Percentiles rank a stretch among this genome's conserved stretches.
These are phyloP conservation scores for Didymosphaeria variabile DNA, from an alignment of 2,329 filamentous ascomycete genomes.

Conservation along the genomic window DNA sequence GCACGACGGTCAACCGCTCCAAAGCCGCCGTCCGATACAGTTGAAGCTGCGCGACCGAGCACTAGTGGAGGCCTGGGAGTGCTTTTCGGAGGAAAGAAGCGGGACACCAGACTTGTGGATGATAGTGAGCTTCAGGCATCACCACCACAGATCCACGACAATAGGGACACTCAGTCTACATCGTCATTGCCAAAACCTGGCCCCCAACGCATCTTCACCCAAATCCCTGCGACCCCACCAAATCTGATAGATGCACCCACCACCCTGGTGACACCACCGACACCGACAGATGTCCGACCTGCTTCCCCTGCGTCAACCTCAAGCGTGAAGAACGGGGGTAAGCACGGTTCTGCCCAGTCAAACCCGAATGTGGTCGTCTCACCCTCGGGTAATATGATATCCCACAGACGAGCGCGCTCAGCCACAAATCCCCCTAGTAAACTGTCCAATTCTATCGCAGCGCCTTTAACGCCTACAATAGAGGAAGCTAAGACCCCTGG, in stretches of 20 bases:
- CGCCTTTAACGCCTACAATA: constrained; percentile 76
- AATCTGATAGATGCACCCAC: constrained; percentile 57
- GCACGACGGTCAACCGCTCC: constrained; percentile 41
- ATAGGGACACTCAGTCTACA: constrained; percentile 43
- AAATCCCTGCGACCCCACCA: constrained; percentile 54
- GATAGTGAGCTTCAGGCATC: constrained; percentile 33
- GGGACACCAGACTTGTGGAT: constrained; percentile 41
- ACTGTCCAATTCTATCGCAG: constrained; percentile 74
- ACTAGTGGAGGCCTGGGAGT: constrained; percentile 56
- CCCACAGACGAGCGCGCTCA: constrained; percentile 72
- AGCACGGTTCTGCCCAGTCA: constrained; percentile 46
- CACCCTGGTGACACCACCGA: constrained; percentile 71
- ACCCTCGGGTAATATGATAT: constrained; percentile 75
- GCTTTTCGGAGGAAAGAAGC: constrained; percentile 52
- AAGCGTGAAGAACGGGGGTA: constrained; percentile 32
- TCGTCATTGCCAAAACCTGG: constrained; percentile 33
- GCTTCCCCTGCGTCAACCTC: constrained; percentile 42
- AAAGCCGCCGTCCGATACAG: constrained; percentile 33
- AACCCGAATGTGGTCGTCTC: constrained; percentile 66
- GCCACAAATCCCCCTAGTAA: constrained; percentile 76
- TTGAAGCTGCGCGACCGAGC: constrained; percentile 53
- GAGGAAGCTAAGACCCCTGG: constrained; percentile 73
- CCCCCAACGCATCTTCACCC: constrained; percentile 50
- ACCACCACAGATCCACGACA: constrained; percentile 42
- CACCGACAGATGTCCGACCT: constrained; percentile 61